phyloP scores from a whole-genome alignment of 129 eudicot species.

The Flaveria robusta region DNA sequence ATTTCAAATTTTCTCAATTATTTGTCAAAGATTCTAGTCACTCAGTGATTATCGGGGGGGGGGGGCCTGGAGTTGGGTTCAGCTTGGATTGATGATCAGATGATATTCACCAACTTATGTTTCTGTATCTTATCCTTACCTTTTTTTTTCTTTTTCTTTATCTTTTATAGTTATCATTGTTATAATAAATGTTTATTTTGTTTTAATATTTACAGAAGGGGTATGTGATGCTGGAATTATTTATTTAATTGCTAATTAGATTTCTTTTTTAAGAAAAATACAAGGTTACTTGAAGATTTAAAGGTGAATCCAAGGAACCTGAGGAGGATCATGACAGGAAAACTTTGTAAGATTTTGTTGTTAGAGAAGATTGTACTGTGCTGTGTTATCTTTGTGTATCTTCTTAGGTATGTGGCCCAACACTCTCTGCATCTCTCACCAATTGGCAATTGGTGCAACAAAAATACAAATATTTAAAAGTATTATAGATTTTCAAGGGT shows the following conservation, averaged over 20 bases:
- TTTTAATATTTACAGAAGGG: too few species aligned
- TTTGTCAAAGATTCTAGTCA: conserved; percentile 39
- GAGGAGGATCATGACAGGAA: conserved; percentile 20
- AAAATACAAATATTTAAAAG: conserved; percentile 4
- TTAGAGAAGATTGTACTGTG: conserved; percentile 6
- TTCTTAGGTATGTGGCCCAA: conserved; percentile 33
- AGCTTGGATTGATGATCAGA: conserved; percentile 30
- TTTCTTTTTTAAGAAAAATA: background rate
- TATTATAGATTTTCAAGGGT: background rate
- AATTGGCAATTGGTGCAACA: conserved; percentile 13
- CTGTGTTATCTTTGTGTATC: conserved; percentile 31
- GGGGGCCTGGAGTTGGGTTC: conserved; percentile 26
- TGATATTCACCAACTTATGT: conserved; percentile 32
- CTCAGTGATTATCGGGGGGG: conserved; percentile 30
- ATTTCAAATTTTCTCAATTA: conserved; percentile 37
- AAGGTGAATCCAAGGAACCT: conserved; percentile 16
- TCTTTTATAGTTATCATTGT: background rate
- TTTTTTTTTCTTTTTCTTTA: conserved; percentile 24
- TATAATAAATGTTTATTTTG: background rate
- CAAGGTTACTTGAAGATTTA: background rate
- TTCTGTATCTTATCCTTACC: conserved; percentile 27
- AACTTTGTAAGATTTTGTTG: conserved; percentile 10
- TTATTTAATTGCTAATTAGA: too few species aligned
- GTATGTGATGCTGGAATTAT: too few species aligned
- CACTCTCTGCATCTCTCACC: conserved; percentile 24